Conservation (phyloP, 2,329 filamentous ascomycete genomes). For the Pseudonectria buxi region DNA sequence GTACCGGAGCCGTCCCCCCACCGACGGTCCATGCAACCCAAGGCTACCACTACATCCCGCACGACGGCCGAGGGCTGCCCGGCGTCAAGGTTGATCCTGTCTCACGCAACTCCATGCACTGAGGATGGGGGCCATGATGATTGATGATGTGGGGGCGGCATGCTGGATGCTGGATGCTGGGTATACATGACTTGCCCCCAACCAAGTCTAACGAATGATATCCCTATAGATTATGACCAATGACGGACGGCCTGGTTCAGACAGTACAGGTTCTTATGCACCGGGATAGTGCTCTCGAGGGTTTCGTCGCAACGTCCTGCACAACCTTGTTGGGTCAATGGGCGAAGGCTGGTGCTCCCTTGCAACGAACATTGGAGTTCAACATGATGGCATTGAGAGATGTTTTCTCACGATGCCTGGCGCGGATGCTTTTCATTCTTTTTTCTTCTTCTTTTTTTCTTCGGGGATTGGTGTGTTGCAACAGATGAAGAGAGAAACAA, state of each 20-base stretch:
- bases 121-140: slow-evolving; percentile 1
- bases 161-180: neutral
- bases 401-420: slow-evolving; percentile 3
- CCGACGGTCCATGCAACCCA: slow-evolving; percentile 23
- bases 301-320: slow-evolving; percentile 2
- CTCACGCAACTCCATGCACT: slow-evolving; percentile 23
- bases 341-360: no score
- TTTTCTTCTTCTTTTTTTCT: neutral
- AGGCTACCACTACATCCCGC: slow-evolving; percentile 29
- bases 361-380: neutral
- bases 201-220: slow-evolving; percentile 10
- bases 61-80: slow-evolving; percentile 26
- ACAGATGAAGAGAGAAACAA: no score
- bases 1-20: slow-evolving; percentile 24
- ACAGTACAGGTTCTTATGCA: slow-evolving; percentile 23
- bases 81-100: slow-evolving; percentile 25
- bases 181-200: slow-evolving; percentile 4
- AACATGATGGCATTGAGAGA: neutral
- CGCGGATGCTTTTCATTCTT: slow-evolving; percentile 7
- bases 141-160: neutral
- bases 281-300: slow-evolving; percentile 5
- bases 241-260: slow-evolving; percentile 17
- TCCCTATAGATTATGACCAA: slow-evolving; percentile 15
- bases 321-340: no score
- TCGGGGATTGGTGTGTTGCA: no score